These are phyloP conservation scores for Aspergillus japonicus DNA, from an alignment of 2,329 filamentous ascomycete genomes.

Conservation along the genomic window DNA sequence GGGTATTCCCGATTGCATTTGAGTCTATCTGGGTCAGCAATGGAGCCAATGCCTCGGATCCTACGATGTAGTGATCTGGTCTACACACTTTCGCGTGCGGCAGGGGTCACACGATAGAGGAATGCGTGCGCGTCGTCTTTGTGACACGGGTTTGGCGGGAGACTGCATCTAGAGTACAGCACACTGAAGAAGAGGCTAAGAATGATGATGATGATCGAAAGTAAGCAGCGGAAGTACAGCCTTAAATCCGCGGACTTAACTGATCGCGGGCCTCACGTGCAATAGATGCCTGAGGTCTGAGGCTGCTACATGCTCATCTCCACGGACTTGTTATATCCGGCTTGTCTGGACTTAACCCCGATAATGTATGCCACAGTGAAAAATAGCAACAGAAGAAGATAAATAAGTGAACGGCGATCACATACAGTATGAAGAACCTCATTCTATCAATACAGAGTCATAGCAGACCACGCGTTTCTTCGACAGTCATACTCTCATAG, in stretches of 20 bases:
- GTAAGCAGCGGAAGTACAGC: too few relatives aligned
- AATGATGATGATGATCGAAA: too few relatives aligned
- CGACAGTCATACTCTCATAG: too few relatives aligned
- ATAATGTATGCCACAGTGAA: too few relatives aligned
- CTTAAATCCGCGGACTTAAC: not conserved
- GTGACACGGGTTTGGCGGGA: not conserved
- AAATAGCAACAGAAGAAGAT: too few relatives aligned
- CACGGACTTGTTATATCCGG: not conserved
- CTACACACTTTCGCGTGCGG: constrained; percentile 8
- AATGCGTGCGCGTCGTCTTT: constrained; percentile 3
- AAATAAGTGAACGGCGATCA: too few relatives aligned
- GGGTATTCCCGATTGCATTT: constrained; percentile 13
- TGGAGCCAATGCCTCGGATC: not conserved
- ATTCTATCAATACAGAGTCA: too few relatives aligned
- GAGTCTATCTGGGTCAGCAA: constrained; percentile 7
- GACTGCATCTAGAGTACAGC: not conserved
- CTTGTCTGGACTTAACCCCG: too few relatives aligned
- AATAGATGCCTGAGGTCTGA: not conserved
- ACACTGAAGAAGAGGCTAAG: too few relatives aligned
- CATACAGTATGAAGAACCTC: too few relatives aligned
- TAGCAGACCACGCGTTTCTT: too few relatives aligned
- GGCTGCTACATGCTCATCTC: not conserved
- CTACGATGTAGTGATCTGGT: too few relatives aligned
- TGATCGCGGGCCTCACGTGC: not conserved
- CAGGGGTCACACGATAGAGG: constrained; percentile 13